Base-by-base conservation (phyloP, 441 rosid species). In the Euphorbia celastroides region DNA sequence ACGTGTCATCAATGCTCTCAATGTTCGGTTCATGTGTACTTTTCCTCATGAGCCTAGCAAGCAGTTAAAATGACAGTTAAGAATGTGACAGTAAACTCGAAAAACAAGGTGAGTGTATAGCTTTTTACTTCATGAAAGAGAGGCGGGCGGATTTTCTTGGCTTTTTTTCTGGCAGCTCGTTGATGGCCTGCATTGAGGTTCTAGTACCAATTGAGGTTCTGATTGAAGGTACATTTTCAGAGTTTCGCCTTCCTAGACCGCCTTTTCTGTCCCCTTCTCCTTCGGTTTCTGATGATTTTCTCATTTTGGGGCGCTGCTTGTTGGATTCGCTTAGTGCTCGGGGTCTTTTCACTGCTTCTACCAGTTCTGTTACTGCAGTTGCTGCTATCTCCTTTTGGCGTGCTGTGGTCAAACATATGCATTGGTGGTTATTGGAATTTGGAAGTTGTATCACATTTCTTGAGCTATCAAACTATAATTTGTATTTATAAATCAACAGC, bases 341-440 rank as follows among this genome's bases (percentile, higher is more conserved):
- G 23, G 99, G 97, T 66, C 76, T 83, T 79, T 78, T 87, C 74
- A 94, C 92, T 4, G 99, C 97, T 66, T 91, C 81, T 44, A 94
- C 86, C 13, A 94, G 88, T 79, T 94, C 99, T 0, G 87, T 79
- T 7, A 94, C 96, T 54, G 97, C 87, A 72, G 76, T 82, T 5
- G 81, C 67, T 0, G 97, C 96, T 69, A 73, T 58, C 50, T 89
- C 99, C 70, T 85, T 88, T 72, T 94, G 97, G 38, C 99, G 94
- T 63, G 96, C 99, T 94, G 78, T 26, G 57, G 70, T 9, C 9
- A 10, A 19, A 65, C 20, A 57, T 25, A 7, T 38, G 19, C 17
- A 55, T 11, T 44, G 50, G 1, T 44, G 50, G 5, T 44, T 44
- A 16, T 11, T 44, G 3, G n/a, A 16, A 12, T 2, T 11, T 44